These are phyloP conservation scores for Solanum chaucha DNA, from an alignment of 257 asterid genomes.

Conservation along the genomic window DNA sequence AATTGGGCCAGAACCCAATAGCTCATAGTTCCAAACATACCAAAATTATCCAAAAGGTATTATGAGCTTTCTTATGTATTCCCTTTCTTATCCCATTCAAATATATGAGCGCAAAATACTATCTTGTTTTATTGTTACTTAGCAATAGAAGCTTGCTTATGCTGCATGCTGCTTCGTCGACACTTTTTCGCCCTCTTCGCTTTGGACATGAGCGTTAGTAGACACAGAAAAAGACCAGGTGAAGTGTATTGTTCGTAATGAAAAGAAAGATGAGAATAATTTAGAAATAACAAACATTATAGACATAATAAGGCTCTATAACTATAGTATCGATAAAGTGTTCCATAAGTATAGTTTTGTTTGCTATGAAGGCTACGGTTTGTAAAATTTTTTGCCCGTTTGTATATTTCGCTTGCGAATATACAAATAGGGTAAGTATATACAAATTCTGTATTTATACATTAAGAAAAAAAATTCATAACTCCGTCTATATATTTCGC, in stretches of 20 bases:
- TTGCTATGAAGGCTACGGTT: background rate
- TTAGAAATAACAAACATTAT: no score
- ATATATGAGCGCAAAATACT: background rate
- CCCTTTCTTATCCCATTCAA: background rate
- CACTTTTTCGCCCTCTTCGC: background rate
- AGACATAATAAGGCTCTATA: background rate
- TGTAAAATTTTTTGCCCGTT: no score
- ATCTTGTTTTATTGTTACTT: no score
- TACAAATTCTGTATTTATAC: no score
- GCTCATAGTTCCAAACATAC: background rate
- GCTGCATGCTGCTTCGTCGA: background rate
- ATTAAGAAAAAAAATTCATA: background rate
- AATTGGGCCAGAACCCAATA: background rate
- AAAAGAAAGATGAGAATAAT: background rate
- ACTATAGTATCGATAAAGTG: background rate
- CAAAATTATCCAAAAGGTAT: background rate
- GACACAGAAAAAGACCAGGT: fast-evolving
- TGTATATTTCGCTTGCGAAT: background rate
- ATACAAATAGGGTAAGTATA: background rate
- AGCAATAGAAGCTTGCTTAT: background rate
- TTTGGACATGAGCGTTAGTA: background rate
- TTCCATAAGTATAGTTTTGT: no score
- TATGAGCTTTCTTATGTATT: background rate
- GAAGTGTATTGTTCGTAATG: background rate
- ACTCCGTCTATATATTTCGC: background rate